These are phyloP conservation scores for Plasmodium gallinaceum DNA, from an alignment of 169 alveolate genomes.

Conservation along the genomic window DNA sequence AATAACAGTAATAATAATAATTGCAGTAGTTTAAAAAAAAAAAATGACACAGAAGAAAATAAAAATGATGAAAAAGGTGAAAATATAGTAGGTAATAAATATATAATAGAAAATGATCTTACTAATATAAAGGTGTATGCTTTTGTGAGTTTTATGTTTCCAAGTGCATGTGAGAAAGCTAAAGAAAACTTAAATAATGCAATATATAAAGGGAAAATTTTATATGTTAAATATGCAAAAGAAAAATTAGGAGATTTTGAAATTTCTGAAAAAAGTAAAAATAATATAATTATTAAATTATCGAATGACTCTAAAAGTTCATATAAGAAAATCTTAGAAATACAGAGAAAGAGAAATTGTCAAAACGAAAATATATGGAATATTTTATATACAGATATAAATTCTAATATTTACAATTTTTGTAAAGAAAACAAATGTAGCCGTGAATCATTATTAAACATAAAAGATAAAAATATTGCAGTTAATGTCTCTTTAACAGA, in stretches of 20 bases:
- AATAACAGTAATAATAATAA: not conserved
- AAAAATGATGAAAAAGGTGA: not conserved
- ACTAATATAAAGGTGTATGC: slow-evolving; percentile 70
- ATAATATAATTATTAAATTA: slow-evolving; percentile 79
- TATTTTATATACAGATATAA: slow-evolving; percentile 94
- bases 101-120: slow-evolving; percentile 17
- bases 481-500: slow-evolving; percentile 94
- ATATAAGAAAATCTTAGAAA: slow-evolving; percentile 87
- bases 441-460: slow-evolving; percentile 90
- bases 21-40: not conserved
- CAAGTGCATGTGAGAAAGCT: slow-evolving; percentile 69
- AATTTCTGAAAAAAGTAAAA: slow-evolving; percentile 36
- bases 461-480: slow-evolving; percentile 88
- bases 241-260: slow-evolving; percentile 59
- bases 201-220: slow-evolving; percentile 84
- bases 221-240: slow-evolving; percentile 80
- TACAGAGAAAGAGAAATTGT: slow-evolving; percentile 85
- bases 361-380: slow-evolving; percentile 95
- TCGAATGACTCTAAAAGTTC: slow-evolving; percentile 85
- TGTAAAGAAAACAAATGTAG: slow-evolving; percentile 87
- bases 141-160: slow-evolving; percentile 71
- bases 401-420: slow-evolving; percentile 93
- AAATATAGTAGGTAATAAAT: not conserved
- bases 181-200: slow-evolving; percentile 32
- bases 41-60: slow-evolving; percentile 64